A percentile compares a stretch with the other conserved stretches of the same genome.
These are phyloP conservation scores for Psilocybe cyanescens DNA, from an alignment of 768 basidiomycete species.

Conservation along the genomic window DNA sequence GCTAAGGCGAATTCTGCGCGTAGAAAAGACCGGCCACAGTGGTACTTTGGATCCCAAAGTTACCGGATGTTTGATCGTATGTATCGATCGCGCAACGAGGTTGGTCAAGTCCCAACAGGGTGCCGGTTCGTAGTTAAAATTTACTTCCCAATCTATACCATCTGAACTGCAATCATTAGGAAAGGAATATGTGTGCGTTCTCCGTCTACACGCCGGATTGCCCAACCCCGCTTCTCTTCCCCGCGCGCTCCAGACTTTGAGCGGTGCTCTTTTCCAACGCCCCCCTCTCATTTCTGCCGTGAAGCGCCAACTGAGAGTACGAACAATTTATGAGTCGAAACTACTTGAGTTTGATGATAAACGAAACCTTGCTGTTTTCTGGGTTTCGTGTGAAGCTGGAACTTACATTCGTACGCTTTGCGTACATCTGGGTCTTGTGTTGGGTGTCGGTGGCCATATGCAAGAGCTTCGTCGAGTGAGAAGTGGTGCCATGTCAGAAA, in stretches of 20 bases:
- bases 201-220: conserved; percentile 87
- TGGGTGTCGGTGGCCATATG: conserved; percentile 99
- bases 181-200: conserved; percentile 98
- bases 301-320: conserved; percentile 95
- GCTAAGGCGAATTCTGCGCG: conserved; percentile 94
- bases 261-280: conserved; percentile 97
- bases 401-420: conserved; percentile 97
- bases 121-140: conserved; percentile 63
- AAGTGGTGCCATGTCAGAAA: conserved; percentile 96
- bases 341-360: conserved; percentile 97
- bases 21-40: conserved; percentile 98
- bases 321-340: conserved; percentile 96
- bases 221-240: conserved; percentile 85
- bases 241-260: conserved; percentile 93
- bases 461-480: conserved; percentile 95
- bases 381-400: conserved; percentile 98
- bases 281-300: conserved; percentile 99
- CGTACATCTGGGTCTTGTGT: conserved; percentile 91
- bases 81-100: conserved; percentile 97
- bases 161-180: conserved; percentile 45
- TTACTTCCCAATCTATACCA: neutral
- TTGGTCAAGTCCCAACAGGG: conserved; percentile 99
- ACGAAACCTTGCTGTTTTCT: conserved; percentile 95
- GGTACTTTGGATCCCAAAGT: conserved; percentile 99
- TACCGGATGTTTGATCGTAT: conserved; percentile 97